Base-by-base conservation (phyloP, 352 stramenopile genomes). In the Phytophthora idaei region DNA sequence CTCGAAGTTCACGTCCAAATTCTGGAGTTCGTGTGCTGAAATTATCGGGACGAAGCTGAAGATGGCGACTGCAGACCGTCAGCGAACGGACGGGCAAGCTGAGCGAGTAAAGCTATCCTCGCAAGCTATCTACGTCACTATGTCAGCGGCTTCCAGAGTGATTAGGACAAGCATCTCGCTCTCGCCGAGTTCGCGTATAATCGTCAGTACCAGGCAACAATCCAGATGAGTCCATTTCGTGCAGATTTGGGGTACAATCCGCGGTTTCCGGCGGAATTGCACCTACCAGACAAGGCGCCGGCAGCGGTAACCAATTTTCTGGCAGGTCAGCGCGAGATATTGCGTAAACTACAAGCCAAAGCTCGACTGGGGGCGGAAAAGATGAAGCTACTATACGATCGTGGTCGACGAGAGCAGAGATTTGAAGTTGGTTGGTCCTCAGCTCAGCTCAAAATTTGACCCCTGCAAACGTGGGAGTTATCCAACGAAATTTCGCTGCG, bases 151-250 rank as follows among this genome's bases (percentile, higher is more conserved):
- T 64, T 50, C 9, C 39, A 56, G 9, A 64, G 57, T n/a, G 25
- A 64, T 9, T 56, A 46, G 57, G 21, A 47, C 6, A 12, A 12
- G 2, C 53, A 48, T 48, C 14, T 55, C 15, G 39, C 17, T 11
- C 31, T 61, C 9, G 42, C 42, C 32, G 54, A 61, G 28, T 60
- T 60, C 45, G 53, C 53, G 28, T 60, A 60, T 15, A 60, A 60
- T 15, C 42, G 41, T n/a, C 54, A 50, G 11, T 45, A 61, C 29
- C 29, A 61, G 11, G 39, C 27, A 5, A 31, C 54, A 15, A 61
- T 53, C 15, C 41, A 53, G 7, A 61, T 61, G 54, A 47, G 11
- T 8, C 54, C 54, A 36, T 61, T 61, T 17, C 5, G 14, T 32
- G 54, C 54, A 14, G 39, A 61, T 31, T 7, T 61, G 0, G 54